Percentiles rank a stretch among this genome's conserved stretches.
These are phyloP conservation scores for Punica granatum DNA, from an alignment of 345 rosid genomes.

Conservation along the genomic window DNA sequence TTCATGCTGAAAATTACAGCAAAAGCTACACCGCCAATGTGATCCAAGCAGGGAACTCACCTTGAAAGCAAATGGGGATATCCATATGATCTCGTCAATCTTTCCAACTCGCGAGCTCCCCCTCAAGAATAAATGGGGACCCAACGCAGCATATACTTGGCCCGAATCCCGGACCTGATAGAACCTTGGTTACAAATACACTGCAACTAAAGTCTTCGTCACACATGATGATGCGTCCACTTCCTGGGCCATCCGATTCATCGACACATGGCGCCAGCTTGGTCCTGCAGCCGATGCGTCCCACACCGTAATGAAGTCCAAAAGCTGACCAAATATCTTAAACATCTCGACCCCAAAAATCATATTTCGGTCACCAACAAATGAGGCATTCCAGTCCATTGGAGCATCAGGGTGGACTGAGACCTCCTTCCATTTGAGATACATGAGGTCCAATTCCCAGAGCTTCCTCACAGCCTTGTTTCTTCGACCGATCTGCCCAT, in stretches of 20 bases:
- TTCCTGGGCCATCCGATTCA: conserved; percentile 65
- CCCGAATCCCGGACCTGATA: not conserved
- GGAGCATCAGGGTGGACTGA: conserved; percentile 98
- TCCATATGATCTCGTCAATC: not conserved
- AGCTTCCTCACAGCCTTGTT: conserved; percentile 94
- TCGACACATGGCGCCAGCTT: conserved; percentile 75
- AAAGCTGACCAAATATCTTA: conserved; percentile 91
- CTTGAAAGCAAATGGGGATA: not conserved
- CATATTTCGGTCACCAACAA: conserved; percentile 60
- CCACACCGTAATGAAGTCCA: conserved; percentile 71
- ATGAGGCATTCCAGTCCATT: conserved; percentile 98
- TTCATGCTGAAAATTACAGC: not conserved
- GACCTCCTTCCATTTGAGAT: conserved; percentile 72
- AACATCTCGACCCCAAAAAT: conserved; percentile 93
- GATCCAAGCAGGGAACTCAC: not conserved
- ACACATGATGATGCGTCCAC: conserved; percentile 78
- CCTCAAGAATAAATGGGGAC: not conserved
- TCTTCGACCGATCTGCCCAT: conserved; percentile 87
- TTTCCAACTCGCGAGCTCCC: not conserved
- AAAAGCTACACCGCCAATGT: not conserved
- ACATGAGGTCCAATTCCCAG: conserved; percentile 90
- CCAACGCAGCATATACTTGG: not conserved
- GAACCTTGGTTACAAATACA: conserved; percentile 41
- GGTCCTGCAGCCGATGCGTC: conserved; percentile 32
- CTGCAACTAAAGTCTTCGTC: conserved; percentile 70